phyloP scores from a whole-genome alignment of 139 green algal species.

The Gonium pectorale region DNA sequence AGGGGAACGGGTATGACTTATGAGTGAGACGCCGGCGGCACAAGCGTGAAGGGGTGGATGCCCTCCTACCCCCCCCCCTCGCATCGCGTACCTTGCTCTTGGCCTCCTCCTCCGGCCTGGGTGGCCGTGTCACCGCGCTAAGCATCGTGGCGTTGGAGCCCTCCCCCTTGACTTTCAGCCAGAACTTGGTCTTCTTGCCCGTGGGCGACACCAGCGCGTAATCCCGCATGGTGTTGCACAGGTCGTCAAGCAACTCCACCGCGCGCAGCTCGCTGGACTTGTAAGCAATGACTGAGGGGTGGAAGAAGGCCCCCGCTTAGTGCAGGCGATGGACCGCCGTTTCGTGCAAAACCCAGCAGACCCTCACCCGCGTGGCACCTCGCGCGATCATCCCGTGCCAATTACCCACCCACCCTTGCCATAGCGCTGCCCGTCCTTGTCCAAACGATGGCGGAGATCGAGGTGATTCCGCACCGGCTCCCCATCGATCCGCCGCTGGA shows the following conservation, averaged over 20 bases:
- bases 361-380: too few species aligned
- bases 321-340: too few species aligned
- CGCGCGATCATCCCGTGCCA: too few species aligned
- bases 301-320: too few species aligned
- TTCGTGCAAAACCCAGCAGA: too few species aligned
- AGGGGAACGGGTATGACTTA: too few species aligned
- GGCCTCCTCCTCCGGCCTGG: not conserved
- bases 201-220: slow-evolving; percentile 62
- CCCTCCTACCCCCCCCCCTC: too few species aligned
- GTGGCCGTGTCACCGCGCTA: not conserved
- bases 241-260: slow-evolving; percentile 78
- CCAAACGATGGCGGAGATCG: slow-evolving; percentile 85
- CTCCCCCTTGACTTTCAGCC: slow-evolving; percentile 44
- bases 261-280: slow-evolving; percentile 75
- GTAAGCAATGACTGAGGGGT: too few species aligned
- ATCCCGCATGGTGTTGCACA: slow-evolving; percentile 71
- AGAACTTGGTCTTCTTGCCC: slow-evolving; percentile 28
- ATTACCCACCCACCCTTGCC: too few species aligned
- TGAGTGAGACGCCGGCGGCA: too few species aligned
- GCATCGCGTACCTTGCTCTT: slow-evolving; percentile 1
- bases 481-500: slow-evolving; percentile 60
- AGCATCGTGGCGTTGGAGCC: not conserved
- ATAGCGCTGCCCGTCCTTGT: slow-evolving; percentile 85
- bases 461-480: slow-evolving; percentile 82
- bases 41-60: too few species aligned